These are phyloP conservation scores for Rhazya stricta DNA, from an alignment of 257 asterid species.

Conservation along the genomic window DNA sequence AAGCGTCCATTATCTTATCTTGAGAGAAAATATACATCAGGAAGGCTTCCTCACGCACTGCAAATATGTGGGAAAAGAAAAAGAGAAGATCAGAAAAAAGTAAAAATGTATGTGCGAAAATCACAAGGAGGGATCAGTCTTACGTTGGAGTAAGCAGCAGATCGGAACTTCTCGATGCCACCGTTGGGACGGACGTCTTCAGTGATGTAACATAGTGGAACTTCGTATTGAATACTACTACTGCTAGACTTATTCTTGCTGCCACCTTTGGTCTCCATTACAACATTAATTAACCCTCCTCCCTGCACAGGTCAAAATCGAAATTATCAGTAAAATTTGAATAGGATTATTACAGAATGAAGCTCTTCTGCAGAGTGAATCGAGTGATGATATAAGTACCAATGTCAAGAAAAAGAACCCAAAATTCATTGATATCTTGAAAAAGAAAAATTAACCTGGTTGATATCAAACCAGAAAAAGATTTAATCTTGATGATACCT, in stretches of 20 bases:
- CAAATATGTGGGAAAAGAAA: background rate
- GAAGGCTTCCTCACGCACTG: slow-evolving; percentile 43
- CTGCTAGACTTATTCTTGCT: slow-evolving; percentile 18
- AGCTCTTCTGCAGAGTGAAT: background rate
- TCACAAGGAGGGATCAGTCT: background rate
- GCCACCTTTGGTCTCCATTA: slow-evolving; percentile 35
- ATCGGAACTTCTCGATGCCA: slow-evolving; percentile 42
- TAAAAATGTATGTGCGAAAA: background rate
- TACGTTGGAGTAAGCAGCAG: slow-evolving; percentile 49
- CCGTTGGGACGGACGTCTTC: slow-evolving; percentile 60
- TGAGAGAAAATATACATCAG: slow-evolving; percentile 23
- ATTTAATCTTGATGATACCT: background rate
- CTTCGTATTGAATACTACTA: slow-evolving; percentile 34
- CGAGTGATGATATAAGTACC: too few relatives aligned
- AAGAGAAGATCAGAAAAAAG: background rate
- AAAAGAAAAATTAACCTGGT: background rate
- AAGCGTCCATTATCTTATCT: slow-evolving; percentile 6
- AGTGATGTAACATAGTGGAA: slow-evolving; percentile 36
- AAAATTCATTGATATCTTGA: background rate
- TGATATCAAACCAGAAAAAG: background rate
- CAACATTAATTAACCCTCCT: slow-evolving; percentile 23
- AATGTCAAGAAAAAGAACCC: background rate
- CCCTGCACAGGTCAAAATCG: background rate
- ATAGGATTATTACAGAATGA: background rate
- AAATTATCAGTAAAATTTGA: background rate